Evolutionary conservation across 1,284 basidiomycete genomes (phyloP), one percentile per base, ranked within the genome.

Genomic region (Ceratobasidium sp.): DNA sequence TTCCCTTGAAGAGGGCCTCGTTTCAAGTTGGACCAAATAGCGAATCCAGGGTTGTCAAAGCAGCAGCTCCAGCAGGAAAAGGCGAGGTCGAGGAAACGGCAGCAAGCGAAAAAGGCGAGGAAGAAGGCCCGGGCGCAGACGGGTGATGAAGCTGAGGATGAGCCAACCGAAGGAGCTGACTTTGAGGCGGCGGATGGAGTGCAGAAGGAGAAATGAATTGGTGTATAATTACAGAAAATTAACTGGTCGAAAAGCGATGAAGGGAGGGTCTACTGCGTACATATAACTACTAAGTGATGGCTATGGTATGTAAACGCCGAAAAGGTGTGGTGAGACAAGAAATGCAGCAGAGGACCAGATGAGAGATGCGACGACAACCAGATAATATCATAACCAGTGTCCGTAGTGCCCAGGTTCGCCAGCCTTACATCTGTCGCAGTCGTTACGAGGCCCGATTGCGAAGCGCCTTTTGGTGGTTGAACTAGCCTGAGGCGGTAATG

Each of bases 21-120:
- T 24, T 36, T 53, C 73, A 79, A 94, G 93, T 81, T 94, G 79
- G 93, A 94, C 80, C 84, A 87, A 75, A 73, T 91, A 8, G 80
- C 84, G 63, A 94, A 94, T 79, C 93, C 93, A 5, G 93, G 93
- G 1, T 80, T 94, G 29, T 93, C 92, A 8, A 93, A 90, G 79
- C 86, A 86, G 77, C 88, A 91, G 31, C 80, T 94, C 76, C 84
- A 85, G 79, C 87, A 85, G 76, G 92, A 92, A 2, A 91, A 87
- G 79, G 88, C 92, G 79, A 84, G 87, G 50, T 93, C 94, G 82
- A 85, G 92, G 76, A 90, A 92, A 77, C 87, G 93, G 44, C 86
- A 86, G 73, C 85, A 90, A 77, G 86, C 87, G 74, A 93, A 90
- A 82, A 93, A 92, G 80, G 88, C 89, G 6, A 90, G 87, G 83